Evolutionary conservation across 768 basidiomycete species (phyloP).

Genomic region (Mycena crocata): DNA sequence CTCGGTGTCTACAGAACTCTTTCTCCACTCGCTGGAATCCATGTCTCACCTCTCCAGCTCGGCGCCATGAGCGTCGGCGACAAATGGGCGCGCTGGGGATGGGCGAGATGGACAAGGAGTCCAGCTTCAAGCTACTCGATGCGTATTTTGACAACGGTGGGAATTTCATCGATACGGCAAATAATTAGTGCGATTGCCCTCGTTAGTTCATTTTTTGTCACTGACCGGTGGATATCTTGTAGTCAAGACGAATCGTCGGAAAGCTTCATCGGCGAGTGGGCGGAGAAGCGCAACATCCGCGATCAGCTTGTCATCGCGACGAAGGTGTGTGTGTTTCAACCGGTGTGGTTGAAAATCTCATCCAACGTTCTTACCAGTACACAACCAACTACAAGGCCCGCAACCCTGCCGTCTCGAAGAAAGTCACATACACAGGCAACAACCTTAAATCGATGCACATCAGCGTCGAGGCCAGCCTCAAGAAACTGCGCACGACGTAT

Average conservation of each 20-base stretch:
- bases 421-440: constrained; percentile 19
- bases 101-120: constrained; percentile 44
- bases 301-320: constrained; percentile 62
- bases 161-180: constrained; percentile 29
- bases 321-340: constrained; percentile 53
- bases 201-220: not conserved
- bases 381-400: constrained; percentile 39
- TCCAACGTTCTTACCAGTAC: constrained; percentile 15
- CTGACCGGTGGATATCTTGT: not conserved
- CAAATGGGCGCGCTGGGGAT: constrained; percentile 40
- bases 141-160: constrained; percentile 26
- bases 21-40: constrained; percentile 47
- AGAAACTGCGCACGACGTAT: constrained; percentile 66
- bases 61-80: constrained; percentile 55
- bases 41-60: constrained; percentile 52
- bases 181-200: constrained; percentile 19
- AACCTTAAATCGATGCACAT: constrained; percentile 52
- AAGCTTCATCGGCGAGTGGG: constrained; percentile 65
- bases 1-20: constrained; percentile 48
- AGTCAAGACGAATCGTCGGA: constrained; percentile 71
- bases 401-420: constrained; percentile 22
- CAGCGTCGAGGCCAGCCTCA: constrained; percentile 60
- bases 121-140: constrained; percentile 30
- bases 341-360: not conserved
- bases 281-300: constrained; percentile 55